Conservation (phyloP, 2,329 filamentous ascomycete genomes). For the Botryotinia globosa region DNA sequence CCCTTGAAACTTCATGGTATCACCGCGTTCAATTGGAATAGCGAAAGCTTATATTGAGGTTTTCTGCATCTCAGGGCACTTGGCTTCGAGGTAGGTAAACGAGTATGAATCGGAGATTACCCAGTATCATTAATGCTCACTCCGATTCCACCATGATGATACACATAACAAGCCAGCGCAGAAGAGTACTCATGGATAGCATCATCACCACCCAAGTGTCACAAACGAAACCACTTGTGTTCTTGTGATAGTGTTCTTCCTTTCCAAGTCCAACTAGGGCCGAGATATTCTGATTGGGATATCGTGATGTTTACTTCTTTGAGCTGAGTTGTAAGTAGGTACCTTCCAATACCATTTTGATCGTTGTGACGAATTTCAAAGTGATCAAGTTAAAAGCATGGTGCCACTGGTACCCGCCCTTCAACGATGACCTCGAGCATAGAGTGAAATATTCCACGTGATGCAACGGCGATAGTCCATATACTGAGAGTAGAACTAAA, state of each 20-base stretch:
- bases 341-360: not conserved
- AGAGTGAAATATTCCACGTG: not conserved
- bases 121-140: not conserved
- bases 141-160: not conserved
- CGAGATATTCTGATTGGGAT: not conserved
- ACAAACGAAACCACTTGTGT: not conserved
- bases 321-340: not conserved
- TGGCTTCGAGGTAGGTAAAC: not conserved
- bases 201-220: not conserved
- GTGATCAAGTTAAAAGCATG: not conserved
- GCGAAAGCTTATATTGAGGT: not conserved
- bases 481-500: not conserved
- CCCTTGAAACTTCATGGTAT: not conserved
- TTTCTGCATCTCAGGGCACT: not conserved
- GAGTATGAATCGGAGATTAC: not conserved
- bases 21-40: rapidly evolving
- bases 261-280: too few relatives aligned
- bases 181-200: not conserved
- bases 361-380: not conserved
- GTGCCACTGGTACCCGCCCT: not conserved
- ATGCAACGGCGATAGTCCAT: not conserved
- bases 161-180: not conserved
- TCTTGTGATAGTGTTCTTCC: not conserved
- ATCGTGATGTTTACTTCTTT: not conserved
- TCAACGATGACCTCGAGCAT: not conserved